Conservation (phyloP, 441 rosid species). For the Euphorbia corollata region DNA sequence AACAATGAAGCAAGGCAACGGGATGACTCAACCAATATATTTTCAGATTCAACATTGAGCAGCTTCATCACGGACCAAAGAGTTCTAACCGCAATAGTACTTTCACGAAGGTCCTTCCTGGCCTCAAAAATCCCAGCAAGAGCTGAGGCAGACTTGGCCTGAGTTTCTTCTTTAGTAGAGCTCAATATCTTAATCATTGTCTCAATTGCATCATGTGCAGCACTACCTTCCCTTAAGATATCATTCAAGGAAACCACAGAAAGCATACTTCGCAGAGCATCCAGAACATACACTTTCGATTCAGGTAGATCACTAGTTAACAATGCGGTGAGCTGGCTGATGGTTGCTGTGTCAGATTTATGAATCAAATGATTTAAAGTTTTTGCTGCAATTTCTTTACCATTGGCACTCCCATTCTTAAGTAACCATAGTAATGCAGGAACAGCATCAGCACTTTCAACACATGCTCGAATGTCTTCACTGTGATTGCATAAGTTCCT, state of each 20-base stretch:
- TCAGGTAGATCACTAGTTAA: slow-evolving; percentile 94
- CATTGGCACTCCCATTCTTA: slow-evolving; percentile 92
- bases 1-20: slow-evolving; percentile 86
- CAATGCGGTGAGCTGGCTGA: slow-evolving; percentile 94
- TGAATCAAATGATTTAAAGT: slow-evolving; percentile 92
- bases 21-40: slow-evolving; percentile 64
- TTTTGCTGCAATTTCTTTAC: slow-evolving; percentile 98
- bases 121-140: slow-evolving; percentile 79
- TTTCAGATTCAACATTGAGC: slow-evolving; percentile 70
- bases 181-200: slow-evolving; percentile 83
- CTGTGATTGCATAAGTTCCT: slow-evolving; percentile 98
- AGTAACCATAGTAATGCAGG: slow-evolving; percentile 98
- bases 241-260: slow-evolving; percentile 76
- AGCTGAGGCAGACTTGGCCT: slow-evolving; percentile 90
- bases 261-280: slow-evolving; percentile 93
- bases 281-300: slow-evolving; percentile 90
- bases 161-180: slow-evolving; percentile 88
- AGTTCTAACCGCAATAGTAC: slow-evolving; percentile 73
- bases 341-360: slow-evolving; percentile 97
- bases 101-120: slow-evolving; percentile 92
- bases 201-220: slow-evolving; percentile 98
- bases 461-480: slow-evolving; percentile 99
- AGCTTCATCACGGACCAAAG: slow-evolving; percentile 70
- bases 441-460: slow-evolving; percentile 99
- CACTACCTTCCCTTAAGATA: slow-evolving; percentile 87